A percentile compares a stretch with the other conserved stretches of the same genome.
phyloP scores from a whole-genome alignment of 2,329 filamentous ascomycete genomes.

The Fusarium fracticaudum region DNA sequence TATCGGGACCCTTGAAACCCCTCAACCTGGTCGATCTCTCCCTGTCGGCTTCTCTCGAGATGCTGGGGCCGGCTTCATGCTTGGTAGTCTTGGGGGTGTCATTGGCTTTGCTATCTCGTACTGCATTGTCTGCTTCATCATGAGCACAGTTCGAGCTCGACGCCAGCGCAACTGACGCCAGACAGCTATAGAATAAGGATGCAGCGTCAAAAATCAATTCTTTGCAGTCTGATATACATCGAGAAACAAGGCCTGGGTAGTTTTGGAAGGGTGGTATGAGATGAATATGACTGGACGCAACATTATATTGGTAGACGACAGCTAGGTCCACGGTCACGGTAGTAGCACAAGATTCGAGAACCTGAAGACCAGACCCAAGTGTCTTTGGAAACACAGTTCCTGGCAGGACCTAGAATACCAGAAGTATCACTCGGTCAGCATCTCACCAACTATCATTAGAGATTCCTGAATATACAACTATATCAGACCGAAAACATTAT shows the following conservation, averaged over 20 bases:
- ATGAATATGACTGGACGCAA: no score
- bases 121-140: conserved; percentile 1
- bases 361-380: not conserved
- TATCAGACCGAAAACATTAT: not conserved
- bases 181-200: not conserved
- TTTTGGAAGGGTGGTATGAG: no score
- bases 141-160: not conserved
- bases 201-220: not conserved
- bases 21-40: not conserved
- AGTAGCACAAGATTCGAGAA: not conserved
- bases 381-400: not conserved
- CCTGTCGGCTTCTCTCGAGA: conserved; percentile 5
- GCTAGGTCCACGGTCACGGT: not conserved
- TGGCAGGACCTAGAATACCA: not conserved
- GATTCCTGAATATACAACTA: not conserved
- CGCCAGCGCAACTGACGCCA: not conserved
- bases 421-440: not conserved
- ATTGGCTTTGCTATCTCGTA: conserved; percentile 23
- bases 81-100: conserved; percentile 16
- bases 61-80: conserved; percentile 19
- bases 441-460: not conserved
- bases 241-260: not conserved
- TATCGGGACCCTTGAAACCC: not conserved
- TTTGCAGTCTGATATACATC: no score
- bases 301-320: not conserved